These are phyloP conservation scores for Alternaria incomplexa DNA, from an alignment of 2,329 filamentous ascomycete species.

Conservation along the genomic window DNA sequence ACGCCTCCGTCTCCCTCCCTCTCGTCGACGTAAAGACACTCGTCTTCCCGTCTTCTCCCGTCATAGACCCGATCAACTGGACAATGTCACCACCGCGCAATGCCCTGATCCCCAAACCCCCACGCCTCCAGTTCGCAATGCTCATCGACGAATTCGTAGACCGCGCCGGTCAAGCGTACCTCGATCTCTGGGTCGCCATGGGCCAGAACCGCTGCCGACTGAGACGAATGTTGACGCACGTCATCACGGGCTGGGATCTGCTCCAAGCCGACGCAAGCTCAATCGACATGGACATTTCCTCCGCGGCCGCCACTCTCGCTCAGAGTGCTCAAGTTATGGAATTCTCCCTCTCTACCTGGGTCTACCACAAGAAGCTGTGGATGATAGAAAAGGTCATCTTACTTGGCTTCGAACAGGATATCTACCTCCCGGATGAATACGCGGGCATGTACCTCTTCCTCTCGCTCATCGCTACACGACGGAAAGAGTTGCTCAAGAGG, in stretches of 20 bases:
- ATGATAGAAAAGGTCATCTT: conserved; percentile 88
- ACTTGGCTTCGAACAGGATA: conserved; percentile 90
- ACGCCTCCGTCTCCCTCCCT: conserved; percentile 74
- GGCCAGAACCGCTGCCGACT: conserved; percentile 92
- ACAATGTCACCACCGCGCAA: conserved; percentile 65
- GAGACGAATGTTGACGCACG: conserved; percentile 86
- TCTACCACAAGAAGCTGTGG: conserved; percentile 86
- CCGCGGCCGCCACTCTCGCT: conserved; percentile 40
- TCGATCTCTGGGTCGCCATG: conserved; percentile 82
- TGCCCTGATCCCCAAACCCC: conserved; percentile 66
- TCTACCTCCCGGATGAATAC: conserved; percentile 86
- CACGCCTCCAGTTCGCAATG: conserved; percentile 71
- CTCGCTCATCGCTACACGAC: conserved; percentile 28
- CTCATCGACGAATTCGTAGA: conserved; percentile 71
- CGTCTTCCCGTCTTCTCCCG: conserved; percentile 72
- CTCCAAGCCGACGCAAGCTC: conserved; percentile 72
- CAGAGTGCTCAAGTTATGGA: conserved; percentile 60
- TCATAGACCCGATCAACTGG: conserved; percentile 78
- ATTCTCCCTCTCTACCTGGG: conserved; percentile 84
- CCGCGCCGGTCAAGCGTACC: conserved; percentile 69
- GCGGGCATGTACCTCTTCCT: conserved; percentile 82
- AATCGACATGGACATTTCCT: conserved; percentile 55
- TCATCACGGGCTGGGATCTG: conserved; percentile 80
- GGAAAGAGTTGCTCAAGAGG: conserved; percentile 26
- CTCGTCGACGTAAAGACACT: conserved; percentile 81